Percentiles rank a stretch among this genome's conserved stretches.
Evolutionary conservation across 495 filamentous ascomycete species (phyloP).

Genomic region (Pyrenula aspistea): DNA sequence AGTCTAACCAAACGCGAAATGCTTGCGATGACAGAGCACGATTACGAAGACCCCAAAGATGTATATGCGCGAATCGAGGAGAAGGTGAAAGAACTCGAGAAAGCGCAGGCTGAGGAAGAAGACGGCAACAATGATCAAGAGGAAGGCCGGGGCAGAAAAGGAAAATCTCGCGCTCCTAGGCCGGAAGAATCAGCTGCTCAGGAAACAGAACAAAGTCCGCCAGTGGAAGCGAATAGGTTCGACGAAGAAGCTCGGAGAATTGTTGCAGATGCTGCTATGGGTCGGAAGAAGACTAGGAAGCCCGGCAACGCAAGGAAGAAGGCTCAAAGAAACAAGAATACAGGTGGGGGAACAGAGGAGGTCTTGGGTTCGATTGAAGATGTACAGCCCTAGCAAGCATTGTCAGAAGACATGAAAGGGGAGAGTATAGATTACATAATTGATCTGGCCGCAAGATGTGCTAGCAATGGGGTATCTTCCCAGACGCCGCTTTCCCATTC

Average conservation of each 20-base stretch:
- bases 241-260: conserved; percentile 11
- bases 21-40: conserved; percentile 39
- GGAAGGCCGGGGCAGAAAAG: conserved; percentile 7
- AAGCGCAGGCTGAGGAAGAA: conserved; percentile 29
- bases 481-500: too few species aligned
- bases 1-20: background rate
- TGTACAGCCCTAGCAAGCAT: conserved; percentile 2
- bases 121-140: conserved; percentile 18
- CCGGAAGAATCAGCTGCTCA: background rate
- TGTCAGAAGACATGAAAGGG: background rate
- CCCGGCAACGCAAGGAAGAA: conserved; percentile 33
- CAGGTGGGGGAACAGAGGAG: conserved; percentile 29
- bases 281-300: conserved; percentile 39
- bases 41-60: conserved; percentile 39
- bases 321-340: conserved; percentile 18
- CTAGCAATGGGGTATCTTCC: too few species aligned
- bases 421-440: too few species aligned
- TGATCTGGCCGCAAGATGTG: too few species aligned
- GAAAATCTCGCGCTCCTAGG: background rate
- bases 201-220: background rate
- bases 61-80: conserved; percentile 54
- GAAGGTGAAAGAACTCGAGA: conserved; percentile 54
- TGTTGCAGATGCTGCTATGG: conserved; percentile 27
- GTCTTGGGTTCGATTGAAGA: conserved; percentile 29
- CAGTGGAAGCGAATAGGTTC: conserved; percentile 13